Base-by-base conservation (phyloP, 1,284 basidiomycete genomes). In the Microbotryomycetes sp. region DNA sequence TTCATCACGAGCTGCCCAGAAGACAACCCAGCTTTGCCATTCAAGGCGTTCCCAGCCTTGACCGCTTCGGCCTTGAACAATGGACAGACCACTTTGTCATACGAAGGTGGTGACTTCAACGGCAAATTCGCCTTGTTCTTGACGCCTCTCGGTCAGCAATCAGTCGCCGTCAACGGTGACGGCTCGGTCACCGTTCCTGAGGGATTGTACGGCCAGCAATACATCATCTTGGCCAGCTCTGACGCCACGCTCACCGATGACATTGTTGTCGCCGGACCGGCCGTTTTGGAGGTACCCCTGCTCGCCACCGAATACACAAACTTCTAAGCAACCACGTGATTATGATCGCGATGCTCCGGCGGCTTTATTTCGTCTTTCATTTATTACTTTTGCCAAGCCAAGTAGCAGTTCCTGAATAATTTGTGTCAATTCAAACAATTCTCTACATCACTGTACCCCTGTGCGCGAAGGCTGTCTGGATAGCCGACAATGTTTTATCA, bases 221-320 rank as follows among this genome's bases (percentile, higher is more conserved):
- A 65, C 60, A 54, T 68, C 26, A 56, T 68, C 42, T 49, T 68
- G 28, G 57, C 66, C 32, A 59, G 48, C 31, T 49, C 42, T 42
- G 70, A 74, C 56, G 74, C 71, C 48, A 30, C 57, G 15, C 70
- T 79, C 56, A 71, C 75, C 29, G 80, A 80, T 60, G 65, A 67
- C 46, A 77, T 72, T 59, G 78, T 75, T 14, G 76, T 82, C 59
- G 81, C 81, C 36, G 81, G 81, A 1, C 80, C 80, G n/a, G 76
- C 76, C 3, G 74, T 82, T 42, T 65, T 79, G 26, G 56, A 64
- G 49, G 47, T 66, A 36, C 49, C 58, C 5, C 49, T 59, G 46
- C 56, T 23, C 5, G 64, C 64, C 23, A 57, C 56, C 32, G 26
- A 31, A 45, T 59, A 59, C 53, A 9, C n/a, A 19, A 47, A 56